phyloP scores from a whole-genome alignment of 192 early-diverging fungal species.

The Linnemannia schmuckeri region DNA sequence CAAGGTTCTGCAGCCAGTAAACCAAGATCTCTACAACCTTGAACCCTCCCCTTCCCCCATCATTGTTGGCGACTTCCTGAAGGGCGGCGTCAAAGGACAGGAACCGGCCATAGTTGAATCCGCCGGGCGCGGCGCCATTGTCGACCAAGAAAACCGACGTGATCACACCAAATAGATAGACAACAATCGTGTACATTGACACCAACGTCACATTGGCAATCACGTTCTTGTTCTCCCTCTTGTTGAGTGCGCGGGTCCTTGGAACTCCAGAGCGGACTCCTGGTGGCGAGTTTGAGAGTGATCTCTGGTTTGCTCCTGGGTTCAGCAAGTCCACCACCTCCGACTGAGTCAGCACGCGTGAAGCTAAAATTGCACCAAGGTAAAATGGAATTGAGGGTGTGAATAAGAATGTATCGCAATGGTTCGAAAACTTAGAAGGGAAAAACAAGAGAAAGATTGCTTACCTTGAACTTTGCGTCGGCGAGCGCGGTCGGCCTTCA shows the following conservation, averaged over 20 bases:
- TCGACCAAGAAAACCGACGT: slow-evolving; percentile 54
- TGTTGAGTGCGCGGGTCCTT: slow-evolving; percentile 24
- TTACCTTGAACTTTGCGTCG: slow-evolving; percentile 39
- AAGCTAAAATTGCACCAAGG: slow-evolving; percentile 21
- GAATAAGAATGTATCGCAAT: neutral
- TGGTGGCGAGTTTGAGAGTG: neutral
- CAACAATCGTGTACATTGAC: slow-evolving; percentile 53
- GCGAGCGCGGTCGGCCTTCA: slow-evolving; percentile 31
- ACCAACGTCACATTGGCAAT: slow-evolving; percentile 44
- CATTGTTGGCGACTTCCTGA: slow-evolving; percentile 28
- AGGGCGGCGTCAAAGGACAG: slow-evolving; percentile 36
- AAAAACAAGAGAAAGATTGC: neutral
- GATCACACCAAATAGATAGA: slow-evolving; percentile 45
- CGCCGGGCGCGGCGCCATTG: slow-evolving; percentile 18
- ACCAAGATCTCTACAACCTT: slow-evolving; percentile 51
- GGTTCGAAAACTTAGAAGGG: neutral
- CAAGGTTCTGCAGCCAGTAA: slow-evolving; percentile 53
- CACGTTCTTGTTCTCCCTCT: slow-evolving; percentile 36
- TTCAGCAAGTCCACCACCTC: slow-evolving; percentile 38
- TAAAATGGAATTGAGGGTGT: neutral
- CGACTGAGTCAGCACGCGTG: slow-evolving; percentile 25
- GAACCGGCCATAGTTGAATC: slow-evolving; percentile 43
- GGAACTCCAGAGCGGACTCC: neutral
- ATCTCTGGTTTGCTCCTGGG: slow-evolving; percentile 4
- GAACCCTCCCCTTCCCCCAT: slow-evolving; percentile 34